Percentiles rank a stretch among this genome's conserved stretches.
Evolutionary conservation across 1,284 basidiomycete species (phyloP).

Genomic region (Tilletiopsis washingtonensis): DNA sequence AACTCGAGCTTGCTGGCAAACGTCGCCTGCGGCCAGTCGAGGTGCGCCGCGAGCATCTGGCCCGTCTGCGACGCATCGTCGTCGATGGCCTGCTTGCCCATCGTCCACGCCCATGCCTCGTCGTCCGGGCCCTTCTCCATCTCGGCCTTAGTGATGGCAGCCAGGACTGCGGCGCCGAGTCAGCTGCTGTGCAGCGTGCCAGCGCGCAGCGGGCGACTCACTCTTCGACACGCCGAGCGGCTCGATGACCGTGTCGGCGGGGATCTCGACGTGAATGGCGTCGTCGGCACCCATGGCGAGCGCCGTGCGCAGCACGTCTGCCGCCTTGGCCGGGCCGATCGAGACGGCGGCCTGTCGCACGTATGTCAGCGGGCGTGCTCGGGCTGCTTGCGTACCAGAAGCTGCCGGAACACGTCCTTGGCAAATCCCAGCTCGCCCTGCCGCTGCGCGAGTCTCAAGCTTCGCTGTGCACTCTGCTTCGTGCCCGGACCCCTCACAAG

Average conservation of each 20-base stretch:
- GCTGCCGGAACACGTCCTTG: neutral
- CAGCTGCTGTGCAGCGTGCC: too few relatives aligned
- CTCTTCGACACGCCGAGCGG: constrained; percentile 77
- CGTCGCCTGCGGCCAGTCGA: constrained; percentile 89
- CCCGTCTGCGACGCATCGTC: constrained; percentile 95
- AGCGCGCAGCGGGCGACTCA: too few relatives aligned
- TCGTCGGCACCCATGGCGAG: constrained; percentile 96
- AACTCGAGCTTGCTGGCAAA: constrained; percentile 86
- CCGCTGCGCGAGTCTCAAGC: too few relatives aligned
- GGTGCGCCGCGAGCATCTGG: constrained; percentile 89
- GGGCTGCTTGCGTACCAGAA: neutral
- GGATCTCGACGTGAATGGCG: constrained; percentile 77
- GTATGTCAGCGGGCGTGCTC: neutral
- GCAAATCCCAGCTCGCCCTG: too few relatives aligned
- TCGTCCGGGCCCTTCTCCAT: constrained; percentile 50
- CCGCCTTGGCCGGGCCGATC: constrained; percentile 81
- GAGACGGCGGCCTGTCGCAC: constrained; percentile 61
- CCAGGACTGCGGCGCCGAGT: too few relatives aligned
- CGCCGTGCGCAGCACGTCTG: constrained; percentile 86
- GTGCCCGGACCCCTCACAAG: too few relatives aligned
- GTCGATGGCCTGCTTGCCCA: constrained; percentile 99
- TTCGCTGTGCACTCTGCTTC: too few relatives aligned
- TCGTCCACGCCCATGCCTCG: constrained; percentile 75
- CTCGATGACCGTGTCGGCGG: constrained; percentile 64
- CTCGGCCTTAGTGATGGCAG: constrained; percentile 66